Evolutionary conservation across 257 asterid genomes (phyloP), one percentile per base, ranked within the genome.

Genomic region (Primulina eburnea): DNA sequence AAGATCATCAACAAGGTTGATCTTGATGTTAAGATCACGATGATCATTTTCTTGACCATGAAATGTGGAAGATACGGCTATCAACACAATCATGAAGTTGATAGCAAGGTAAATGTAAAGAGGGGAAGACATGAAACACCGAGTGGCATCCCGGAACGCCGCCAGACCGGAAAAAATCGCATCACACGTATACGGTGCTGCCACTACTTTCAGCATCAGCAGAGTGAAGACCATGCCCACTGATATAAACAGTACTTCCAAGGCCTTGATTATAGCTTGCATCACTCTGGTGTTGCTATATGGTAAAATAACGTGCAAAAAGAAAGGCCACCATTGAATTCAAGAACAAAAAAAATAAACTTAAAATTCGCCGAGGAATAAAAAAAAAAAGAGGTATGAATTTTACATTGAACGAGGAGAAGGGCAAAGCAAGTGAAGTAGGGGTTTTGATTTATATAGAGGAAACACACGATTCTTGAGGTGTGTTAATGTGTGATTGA

Each of bases 231-330:
- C 0, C 0, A 84, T 38, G 8, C 86, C 87, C 18, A 87, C 61
- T 14, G 79, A 77, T 16, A 90, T 34, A 30, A 88, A 82, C 3
- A 84, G 67, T 38, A 90, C 72, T 84, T 37, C 96, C 33, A 85
- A 21, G 57, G 71, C 78, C 50, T 78, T 77, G 6, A 77, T 14
- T n/a, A 74, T 71, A 2, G 37, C 71, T 52, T 72, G 79, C 2
- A 86, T 7, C 16, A 72, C 12, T 67, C 77, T 75, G 64, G 32
- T 79, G 6, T 71, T 84, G 52, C 75, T 84, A 12, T 75, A 68
- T 17, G 76, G 56, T 43, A 77, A 30, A 47, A 79, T 37, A 37
- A 37, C 79, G 10, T 16, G 8, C 68, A 35, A 76, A 76, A 60
- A 87, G 67, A 33, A 78, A 40, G 29, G 79, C 77, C 89, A 84